Percentiles rank a stretch among this genome's conserved stretches.
Evolutionary conservation across 2,329 filamentous ascomycete species (phyloP).

Genomic region (Colletotrichum brevisporum): DNA sequence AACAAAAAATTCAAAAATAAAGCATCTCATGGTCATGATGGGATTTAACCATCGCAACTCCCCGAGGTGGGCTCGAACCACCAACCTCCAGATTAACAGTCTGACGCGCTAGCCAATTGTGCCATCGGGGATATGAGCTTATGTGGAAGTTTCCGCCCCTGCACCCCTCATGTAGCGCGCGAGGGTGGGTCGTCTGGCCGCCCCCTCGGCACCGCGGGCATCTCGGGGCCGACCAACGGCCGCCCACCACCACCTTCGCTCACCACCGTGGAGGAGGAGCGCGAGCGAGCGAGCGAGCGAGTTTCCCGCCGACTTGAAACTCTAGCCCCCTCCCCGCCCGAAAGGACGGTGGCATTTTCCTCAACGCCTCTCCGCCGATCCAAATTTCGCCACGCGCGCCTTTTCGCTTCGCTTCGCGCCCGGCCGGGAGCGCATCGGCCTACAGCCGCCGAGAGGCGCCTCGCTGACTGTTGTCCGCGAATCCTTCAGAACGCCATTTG

Average conservation of each 20-base stretch:
- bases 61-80: constrained; percentile 41
- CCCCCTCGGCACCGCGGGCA: background rate
- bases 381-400: constrained; percentile 7
- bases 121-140: constrained; percentile 38
- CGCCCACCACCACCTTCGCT: background rate
- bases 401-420: background rate
- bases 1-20: background rate
- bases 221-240: constrained; percentile 3
- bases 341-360: background rate
- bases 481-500: no score
- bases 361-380: constrained; percentile 7
- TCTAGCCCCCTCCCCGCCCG: background rate
- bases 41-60: constrained; percentile 15
- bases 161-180: background rate
- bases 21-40: rapidly evolving
- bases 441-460: constrained; percentile 1
- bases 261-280: no score
- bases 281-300: background rate
- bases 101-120: constrained; percentile 42
- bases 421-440: no score
- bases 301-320: background rate
- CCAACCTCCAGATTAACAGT: constrained; percentile 42
- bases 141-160: background rate
- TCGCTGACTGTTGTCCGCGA: no score
- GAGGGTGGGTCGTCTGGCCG: no score